Conservation (phyloP, 257 asterid genomes). For the Solanum microdontum region DNA sequence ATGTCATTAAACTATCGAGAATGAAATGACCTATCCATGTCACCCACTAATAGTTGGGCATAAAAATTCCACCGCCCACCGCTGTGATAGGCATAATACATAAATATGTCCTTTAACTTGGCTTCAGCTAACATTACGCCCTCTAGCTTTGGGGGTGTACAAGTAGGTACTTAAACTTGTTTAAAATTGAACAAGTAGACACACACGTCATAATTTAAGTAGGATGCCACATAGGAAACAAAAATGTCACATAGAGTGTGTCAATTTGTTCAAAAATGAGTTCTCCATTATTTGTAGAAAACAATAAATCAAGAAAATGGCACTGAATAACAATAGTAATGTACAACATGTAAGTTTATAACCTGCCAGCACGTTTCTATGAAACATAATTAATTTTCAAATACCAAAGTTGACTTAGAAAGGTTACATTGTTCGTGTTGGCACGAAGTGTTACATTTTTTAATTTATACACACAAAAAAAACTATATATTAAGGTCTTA, state of each 20-base stretch:
- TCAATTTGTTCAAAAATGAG: neutral
- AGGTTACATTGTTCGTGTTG: constrained; percentile 12
- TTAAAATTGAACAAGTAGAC: too few relatives aligned
- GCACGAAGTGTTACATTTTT: constrained; percentile 13
- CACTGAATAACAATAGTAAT: neutral
- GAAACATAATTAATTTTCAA: neutral
- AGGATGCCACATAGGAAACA: neutral
- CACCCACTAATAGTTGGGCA: neutral
- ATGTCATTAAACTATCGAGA: neutral
- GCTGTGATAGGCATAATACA: neutral
- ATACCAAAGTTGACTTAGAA: neutral
- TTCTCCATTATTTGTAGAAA: neutral
- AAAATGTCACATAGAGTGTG: too few relatives aligned
- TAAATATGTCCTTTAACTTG: neutral
- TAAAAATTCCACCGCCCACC: neutral
- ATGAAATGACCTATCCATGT: neutral
- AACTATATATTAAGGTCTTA: constrained; percentile 17
- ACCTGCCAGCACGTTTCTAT: constrained; percentile 9
- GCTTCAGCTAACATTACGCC: neutral
- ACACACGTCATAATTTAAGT: neutral
- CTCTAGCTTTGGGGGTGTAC: too few relatives aligned
- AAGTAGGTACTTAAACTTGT: too few relatives aligned
- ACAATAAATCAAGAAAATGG: neutral
- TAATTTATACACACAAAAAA: neutral
- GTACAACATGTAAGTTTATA: neutral